These are phyloP conservation scores for thale cress (Arabidopsis thaliana) DNA, from an alignment of 345 rosid species.

Conservation along the genomic window TAIR10.1 NC_003075.7:12412001-12412500, in stretches of 20 bases:
- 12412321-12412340: conserved; percentile 31
- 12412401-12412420: conserved; percentile 25
- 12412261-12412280: conserved; percentile 33
- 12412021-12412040: neutral
- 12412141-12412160: conserved; percentile 1
- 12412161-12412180: too few species aligned
- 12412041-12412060: neutral
- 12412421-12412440: conserved; percentile 27
- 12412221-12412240: conserved; percentile 11
- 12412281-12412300: conserved; percentile 39
- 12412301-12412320: conserved; percentile 30
- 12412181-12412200: neutral
- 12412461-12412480: conserved; percentile 4
- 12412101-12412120: neutral
- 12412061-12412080: neutral
- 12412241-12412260: conserved; percentile 32
- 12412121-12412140: neutral
- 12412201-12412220: neutral
- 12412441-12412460: conserved; percentile 13
- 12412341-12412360: conserved; percentile 21
- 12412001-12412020: conserved; percentile 20
- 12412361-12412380: conserved; percentile 28
- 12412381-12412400: conserved; percentile 28
- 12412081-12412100: neutral
- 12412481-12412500: conserved; percentile 17